phyloP scores from a whole-genome alignment of 2,329 filamentous ascomycete genomes.

The Xylaria hypoxylon region DNA sequence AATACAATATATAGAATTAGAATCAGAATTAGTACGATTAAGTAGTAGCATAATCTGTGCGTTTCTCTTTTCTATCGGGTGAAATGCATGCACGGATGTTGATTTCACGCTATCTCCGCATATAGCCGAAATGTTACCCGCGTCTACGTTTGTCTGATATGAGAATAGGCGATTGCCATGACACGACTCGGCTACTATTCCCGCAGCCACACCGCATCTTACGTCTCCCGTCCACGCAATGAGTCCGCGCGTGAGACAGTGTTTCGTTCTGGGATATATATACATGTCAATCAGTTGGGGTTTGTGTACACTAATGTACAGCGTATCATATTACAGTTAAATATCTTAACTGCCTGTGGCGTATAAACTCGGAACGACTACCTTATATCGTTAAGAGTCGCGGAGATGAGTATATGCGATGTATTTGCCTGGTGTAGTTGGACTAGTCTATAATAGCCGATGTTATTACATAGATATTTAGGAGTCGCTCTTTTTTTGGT shows the following conservation, averaged over 20 bases:
- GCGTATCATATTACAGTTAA: constrained; percentile 16
- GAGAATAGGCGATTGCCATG: constrained; percentile 12
- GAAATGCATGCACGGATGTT: background rate
- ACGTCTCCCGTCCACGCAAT: background rate
- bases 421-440: background rate
- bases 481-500: constrained; percentile 13
- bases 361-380: constrained; percentile 3
- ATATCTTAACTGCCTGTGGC: background rate
- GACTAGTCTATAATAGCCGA: background rate
- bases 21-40: too few relatives aligned
- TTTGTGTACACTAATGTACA: constrained; percentile 11
- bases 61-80: constrained; percentile 5
- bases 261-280: constrained; percentile 1
- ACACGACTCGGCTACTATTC: constrained; percentile 16
- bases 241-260: background rate
- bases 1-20: too few relatives aligned
- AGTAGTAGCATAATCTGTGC: background rate
- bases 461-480: too few relatives aligned
- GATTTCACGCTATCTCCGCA: constrained; percentile 24
- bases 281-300: background rate
- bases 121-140: constrained; percentile 26
- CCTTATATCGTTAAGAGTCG: background rate
- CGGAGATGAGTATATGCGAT: background rate
- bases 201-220: constrained; percentile 15
- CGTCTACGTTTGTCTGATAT: constrained; percentile 8